Conservation (phyloP, 2,329 filamentous ascomycete genomes). For the Daldinia sp. region DNA sequence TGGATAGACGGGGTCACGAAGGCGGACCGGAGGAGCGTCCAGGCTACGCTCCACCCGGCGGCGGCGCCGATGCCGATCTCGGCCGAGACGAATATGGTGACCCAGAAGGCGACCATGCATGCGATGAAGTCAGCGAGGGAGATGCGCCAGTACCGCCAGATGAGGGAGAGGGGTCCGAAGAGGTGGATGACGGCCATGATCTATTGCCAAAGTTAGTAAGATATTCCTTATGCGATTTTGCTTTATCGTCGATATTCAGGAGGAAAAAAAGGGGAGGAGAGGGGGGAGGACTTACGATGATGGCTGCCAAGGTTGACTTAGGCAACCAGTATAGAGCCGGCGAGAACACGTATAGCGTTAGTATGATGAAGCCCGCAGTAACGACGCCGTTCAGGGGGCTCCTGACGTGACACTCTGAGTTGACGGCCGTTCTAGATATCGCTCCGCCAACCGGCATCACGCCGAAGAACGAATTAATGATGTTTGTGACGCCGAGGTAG, state of each 20-base stretch:
- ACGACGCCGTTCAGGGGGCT: conserved; percentile 71
- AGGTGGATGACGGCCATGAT: conserved; percentile 74
- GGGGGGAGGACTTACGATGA: conserved; percentile 62
- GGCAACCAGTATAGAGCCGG: conserved; percentile 76
- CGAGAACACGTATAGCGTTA: conserved; percentile 71
- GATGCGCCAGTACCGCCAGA: conserved; percentile 74
- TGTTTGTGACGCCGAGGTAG: conserved; percentile 71
- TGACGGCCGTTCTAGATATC: conserved; percentile 76
- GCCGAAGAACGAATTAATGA: conserved; percentile 74
- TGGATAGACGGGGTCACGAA: conserved; percentile 57
- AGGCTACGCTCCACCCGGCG: conserved; percentile 73
- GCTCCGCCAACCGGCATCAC: conserved; percentile 73
- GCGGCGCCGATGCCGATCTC: conserved; percentile 70
- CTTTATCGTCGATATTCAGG: background rate
- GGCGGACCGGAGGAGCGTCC: conserved; percentile 68
- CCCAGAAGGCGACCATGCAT: conserved; percentile 73
- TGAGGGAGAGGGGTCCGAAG: conserved; percentile 68
- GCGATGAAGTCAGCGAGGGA: conserved; percentile 74
- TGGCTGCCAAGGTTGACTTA: conserved; percentile 72
- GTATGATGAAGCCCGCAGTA: conserved; percentile 70
- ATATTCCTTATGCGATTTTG: too few species aligned
- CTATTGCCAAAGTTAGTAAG: conserved; percentile 40
- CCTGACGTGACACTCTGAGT: conserved; percentile 72
- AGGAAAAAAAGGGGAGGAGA: too few species aligned
- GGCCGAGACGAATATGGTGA: conserved; percentile 71